These are phyloP conservation scores for Solanum virginianum DNA, from an alignment of 257 asterid genomes.

Conservation along the genomic window DNA sequence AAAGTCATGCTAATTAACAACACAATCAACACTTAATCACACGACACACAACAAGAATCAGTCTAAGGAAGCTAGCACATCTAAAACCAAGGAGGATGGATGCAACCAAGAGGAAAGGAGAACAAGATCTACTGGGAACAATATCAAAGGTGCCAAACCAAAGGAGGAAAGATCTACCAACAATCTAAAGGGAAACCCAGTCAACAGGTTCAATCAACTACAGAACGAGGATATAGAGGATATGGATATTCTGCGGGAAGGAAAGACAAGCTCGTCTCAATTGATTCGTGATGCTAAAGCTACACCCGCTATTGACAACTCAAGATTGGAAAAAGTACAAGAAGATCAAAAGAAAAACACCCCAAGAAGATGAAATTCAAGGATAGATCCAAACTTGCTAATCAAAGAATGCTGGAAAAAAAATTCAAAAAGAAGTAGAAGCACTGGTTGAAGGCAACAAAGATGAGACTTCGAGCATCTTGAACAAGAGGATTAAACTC, in stretches of 20 bases:
- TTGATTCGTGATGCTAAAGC: neutral
- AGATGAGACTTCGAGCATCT: neutral
- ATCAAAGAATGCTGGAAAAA: neutral
- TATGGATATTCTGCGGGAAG: neutral
- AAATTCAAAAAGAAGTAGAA: neutral
- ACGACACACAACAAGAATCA: neutral
- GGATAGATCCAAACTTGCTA: neutral
- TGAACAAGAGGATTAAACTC: neutral
- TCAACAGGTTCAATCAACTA: neutral
- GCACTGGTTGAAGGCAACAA: neutral
- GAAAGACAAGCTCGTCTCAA: neutral
- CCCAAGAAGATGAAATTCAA: neutral
- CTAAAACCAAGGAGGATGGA: neutral
- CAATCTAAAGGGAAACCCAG: neutral
- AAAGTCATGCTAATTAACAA: neutral
- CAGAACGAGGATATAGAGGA: neutral
- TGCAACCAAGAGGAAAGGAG: neutral
- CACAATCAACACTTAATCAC: neutral
- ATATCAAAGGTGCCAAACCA: neutral
- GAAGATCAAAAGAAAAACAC: neutral
- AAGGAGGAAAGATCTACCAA: neutral
- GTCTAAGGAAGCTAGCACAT: neutral
- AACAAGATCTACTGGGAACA: neutral
- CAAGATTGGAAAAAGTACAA: neutral
- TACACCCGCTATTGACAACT: neutral